Evolutionary conservation across 805 yeast genomes (phyloP).

Genomic region (Candida multigemmis): DNA sequence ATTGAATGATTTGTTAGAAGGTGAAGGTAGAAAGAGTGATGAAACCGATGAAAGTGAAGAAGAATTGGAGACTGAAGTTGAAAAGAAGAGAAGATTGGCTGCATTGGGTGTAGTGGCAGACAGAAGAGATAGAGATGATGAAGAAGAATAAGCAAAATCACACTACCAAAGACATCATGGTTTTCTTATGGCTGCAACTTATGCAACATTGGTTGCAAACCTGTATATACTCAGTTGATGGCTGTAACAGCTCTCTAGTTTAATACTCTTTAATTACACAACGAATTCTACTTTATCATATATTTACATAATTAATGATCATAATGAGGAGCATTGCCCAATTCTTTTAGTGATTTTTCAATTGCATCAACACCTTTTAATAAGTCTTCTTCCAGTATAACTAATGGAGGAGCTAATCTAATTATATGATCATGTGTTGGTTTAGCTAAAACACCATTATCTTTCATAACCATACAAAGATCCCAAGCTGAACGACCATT

Average conservation of each 20-base stretch:
- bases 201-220: too few relatives aligned
- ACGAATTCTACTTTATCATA: too few relatives aligned
- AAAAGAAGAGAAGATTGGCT: constrained; percentile 51
- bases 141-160: constrained; percentile 40
- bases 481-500: constrained; percentile 96
- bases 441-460: constrained; percentile 84
- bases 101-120: constrained; percentile 40
- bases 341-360: constrained; percentile 42
- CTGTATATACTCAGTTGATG: too few relatives aligned
- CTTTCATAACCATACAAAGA: constrained; percentile 80
- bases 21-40: constrained; percentile 12
- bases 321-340: constrained; percentile 45
- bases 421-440: constrained; percentile 96
- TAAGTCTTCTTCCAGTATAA: constrained; percentile 80
- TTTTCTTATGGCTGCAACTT: too few relatives aligned
- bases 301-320: constrained; percentile 22
- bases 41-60: constrained; percentile 14
- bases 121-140: constrained; percentile 37
- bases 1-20: constrained; percentile 4
- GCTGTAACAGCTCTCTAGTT: too few relatives aligned
- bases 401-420: constrained; percentile 93
- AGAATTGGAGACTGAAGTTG: constrained; percentile 53
- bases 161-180: too few relatives aligned
- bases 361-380: constrained; percentile 74
- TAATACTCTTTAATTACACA: too few relatives aligned